Evolutionary conservation across 202 grass and related monocot genomes (phyloP).

Genomic region (Panicum hallii): DNA sequence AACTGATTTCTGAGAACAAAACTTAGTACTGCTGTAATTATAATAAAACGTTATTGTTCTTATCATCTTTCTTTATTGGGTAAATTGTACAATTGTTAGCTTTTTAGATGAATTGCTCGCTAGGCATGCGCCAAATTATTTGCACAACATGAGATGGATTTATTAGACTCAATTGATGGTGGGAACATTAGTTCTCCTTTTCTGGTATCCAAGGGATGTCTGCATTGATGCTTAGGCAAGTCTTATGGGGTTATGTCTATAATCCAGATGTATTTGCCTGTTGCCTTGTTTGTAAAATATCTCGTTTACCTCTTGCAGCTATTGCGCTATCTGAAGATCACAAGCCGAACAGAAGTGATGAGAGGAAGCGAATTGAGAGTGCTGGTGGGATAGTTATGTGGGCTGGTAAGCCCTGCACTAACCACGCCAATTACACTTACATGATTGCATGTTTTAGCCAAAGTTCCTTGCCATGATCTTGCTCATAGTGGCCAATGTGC

Average conservation of each 20-base stretch:
- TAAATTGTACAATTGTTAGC: conserved; percentile 10
- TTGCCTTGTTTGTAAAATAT: conserved; percentile 41
- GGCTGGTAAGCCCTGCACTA: conserved; percentile 69
- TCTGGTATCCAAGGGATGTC: conserved; percentile 12
- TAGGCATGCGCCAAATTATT: background rate
- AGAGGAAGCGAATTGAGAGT: conserved; percentile 91
- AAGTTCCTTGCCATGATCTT: conserved; percentile 34
- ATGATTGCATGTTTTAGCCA: conserved; percentile 24
- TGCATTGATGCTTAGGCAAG: background rate
- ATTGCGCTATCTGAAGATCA: conserved; percentile 94
- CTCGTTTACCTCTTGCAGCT: conserved; percentile 52
- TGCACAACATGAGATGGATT: conserved; percentile 1
- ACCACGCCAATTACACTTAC: background rate
- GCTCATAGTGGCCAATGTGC: conserved; percentile 41
- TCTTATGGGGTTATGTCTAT: background rate
- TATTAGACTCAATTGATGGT: conserved; percentile 20
- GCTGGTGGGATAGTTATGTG: conserved; percentile 95
- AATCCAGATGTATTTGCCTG: conserved; percentile 26
- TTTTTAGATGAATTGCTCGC: conserved; percentile 7
- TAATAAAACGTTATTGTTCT: background rate
- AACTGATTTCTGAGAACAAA: background rate
- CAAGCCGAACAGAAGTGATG: conserved; percentile 98
- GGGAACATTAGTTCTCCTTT: background rate
- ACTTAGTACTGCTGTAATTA: background rate
- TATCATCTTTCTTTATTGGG: background rate